A percentile compares a stretch with the other conserved stretches of the same genome.
phyloP scores from a whole-genome alignment of 371 early-diverging fungal species.

The Choanephora cucurbitarum region DNA sequence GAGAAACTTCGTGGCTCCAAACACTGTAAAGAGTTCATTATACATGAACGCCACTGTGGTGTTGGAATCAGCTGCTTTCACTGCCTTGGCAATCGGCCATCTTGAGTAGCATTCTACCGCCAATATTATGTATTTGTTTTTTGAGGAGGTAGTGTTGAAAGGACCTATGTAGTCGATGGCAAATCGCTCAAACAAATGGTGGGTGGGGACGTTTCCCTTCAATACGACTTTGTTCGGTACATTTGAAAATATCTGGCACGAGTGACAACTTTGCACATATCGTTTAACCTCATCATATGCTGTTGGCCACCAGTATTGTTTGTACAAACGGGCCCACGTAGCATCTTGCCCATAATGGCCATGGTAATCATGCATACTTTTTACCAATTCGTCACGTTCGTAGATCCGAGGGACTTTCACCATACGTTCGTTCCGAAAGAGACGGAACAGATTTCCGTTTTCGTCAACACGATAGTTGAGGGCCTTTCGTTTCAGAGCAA shows the following conservation, averaged over 20 bases:
- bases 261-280: neutral
- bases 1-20: neutral
- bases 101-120: constrained; percentile 47
- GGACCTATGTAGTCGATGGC: constrained; percentile 44
- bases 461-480: too few species aligned
- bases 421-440: too few species aligned
- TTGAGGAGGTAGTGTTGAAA: constrained; percentile 7
- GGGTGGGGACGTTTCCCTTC: neutral
- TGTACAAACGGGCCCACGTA: constrained; percentile 5
- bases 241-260: neutral
- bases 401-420: too few species aligned
- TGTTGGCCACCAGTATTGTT: constrained; percentile 11
- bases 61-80: constrained; percentile 22
- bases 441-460: too few species aligned
- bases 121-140: constrained; percentile 42
- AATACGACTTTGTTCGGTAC: neutral
- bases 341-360: constrained; percentile 16
- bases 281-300: neutral
- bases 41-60: constrained; percentile 39
- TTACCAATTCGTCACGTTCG: too few species aligned
- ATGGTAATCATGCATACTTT: neutral
- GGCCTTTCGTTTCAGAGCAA: too few species aligned
- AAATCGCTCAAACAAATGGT: constrained; percentile 30
- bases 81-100: constrained; percentile 41
- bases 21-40: constrained; percentile 24